Base-by-base conservation (phyloP, 768 basidiomycete species). In the Suillus paluster region DNA sequence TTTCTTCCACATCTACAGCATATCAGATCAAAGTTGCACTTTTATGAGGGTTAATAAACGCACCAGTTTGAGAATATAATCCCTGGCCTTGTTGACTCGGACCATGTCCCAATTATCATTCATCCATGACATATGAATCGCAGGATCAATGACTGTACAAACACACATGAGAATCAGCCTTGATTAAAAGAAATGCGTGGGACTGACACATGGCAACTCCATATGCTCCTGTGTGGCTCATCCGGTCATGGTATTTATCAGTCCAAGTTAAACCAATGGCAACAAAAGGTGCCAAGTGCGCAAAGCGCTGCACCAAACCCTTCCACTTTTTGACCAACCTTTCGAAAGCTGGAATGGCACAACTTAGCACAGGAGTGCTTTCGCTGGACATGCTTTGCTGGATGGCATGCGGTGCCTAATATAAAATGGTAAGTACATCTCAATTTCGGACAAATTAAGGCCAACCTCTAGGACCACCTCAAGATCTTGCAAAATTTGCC, bases 401-500 rank as follows among this genome's bases (percentile, higher is more conserved):
- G 19, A 21, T 34, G 14, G 19, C 15, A 8, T 54, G 15, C 2
- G 45, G 60, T 12, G 49, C 60, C 60, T 61, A 17, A 53, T n/a
- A 53, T 53, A 33, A 21, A 5, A 27, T 17, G 21, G 23, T 45
- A 45, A 23, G 12, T 23, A 45, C 12, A 14, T 44, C 42, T 44
- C 42, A 45, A 23, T 45, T 45, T 45, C 5, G 11, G 21, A 45
- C 21, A 45, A 12, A 14, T 14, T 45, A 45, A 45, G 12, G 3
- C 21, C 2, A 8, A 57, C 56, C 56, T 57, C 56, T n/a, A 57
- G 36, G 55, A 57, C 39, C 15, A 57, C 55, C 30, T 57, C 60
- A 19, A 61, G 17, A 34, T 61, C 60, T 21, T 56, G 53, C n/a
- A 61, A 39, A 38, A 61, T 30, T 21, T 61, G 44, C 60, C 60